phyloP scores from a whole-genome alignment of 1,284 basidiomycete genomes.

The Ceratobasidium sp. region DNA sequence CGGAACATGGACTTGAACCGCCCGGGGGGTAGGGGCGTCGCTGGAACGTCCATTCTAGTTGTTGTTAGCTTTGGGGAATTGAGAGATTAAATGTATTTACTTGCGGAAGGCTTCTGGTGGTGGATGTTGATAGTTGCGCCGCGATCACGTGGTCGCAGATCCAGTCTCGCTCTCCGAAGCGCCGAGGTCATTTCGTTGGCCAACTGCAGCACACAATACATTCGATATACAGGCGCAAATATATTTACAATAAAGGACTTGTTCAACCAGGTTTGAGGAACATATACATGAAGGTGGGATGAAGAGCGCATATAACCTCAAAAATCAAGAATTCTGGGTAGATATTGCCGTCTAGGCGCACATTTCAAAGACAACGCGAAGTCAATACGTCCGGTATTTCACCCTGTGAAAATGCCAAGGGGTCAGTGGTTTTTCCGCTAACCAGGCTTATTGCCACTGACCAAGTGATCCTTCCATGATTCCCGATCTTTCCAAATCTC shows the following conservation, averaged over 20 bases:
- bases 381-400: too few relatives aligned
- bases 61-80: neutral
- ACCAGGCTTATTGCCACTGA: neutral
- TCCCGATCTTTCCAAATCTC: neutral
- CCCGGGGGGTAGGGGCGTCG: constrained; percentile 31
- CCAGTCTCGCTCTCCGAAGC: neutral
- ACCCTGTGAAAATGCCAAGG: too few relatives aligned
- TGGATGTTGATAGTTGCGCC: constrained; percentile 15
- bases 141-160: constrained; percentile 24
- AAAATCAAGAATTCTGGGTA: too few relatives aligned
- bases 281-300: too few relatives aligned
- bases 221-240: too few relatives aligned
- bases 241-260: too few relatives aligned
- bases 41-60: constrained; percentile 16
- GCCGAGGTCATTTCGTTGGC: neutral
- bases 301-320: too few relatives aligned
- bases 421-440: too few relatives aligned
- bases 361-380: too few relatives aligned
- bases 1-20: constrained; percentile 58
- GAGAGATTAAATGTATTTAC: neutral
- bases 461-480: neutral
- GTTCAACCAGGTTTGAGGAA: too few relatives aligned
- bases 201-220: too few relatives aligned
- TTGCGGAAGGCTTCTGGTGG: neutral
- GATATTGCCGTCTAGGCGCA: too few relatives aligned